A percentile compares a stretch with the other conserved stretches of the same genome.
Evolutionary conservation across 2,329 filamentous ascomycete genomes (phyloP).

Genomic region (Helotiales sp.): DNA sequence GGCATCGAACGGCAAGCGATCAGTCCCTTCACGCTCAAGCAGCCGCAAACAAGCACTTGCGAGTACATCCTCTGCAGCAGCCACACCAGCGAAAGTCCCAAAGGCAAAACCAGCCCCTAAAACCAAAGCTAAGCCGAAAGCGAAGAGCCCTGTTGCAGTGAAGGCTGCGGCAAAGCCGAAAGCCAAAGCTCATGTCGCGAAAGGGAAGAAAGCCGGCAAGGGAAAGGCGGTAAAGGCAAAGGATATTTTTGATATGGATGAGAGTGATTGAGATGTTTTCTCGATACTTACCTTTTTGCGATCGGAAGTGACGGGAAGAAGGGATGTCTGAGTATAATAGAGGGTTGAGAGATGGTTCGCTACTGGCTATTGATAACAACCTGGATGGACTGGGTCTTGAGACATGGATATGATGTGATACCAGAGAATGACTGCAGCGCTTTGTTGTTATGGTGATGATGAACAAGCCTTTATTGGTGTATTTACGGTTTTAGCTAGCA

Average conservation of each 20-base stretch:
- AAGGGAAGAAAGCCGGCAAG: constrained; percentile 14
- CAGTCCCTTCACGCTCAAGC: constrained; percentile 10
- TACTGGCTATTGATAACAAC: constrained; percentile 2
- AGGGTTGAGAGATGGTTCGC: not conserved
- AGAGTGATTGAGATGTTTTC: not conserved
- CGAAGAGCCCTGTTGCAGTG: constrained; percentile 4
- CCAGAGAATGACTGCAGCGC: constrained; percentile 1
- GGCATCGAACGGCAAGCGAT: constrained; percentile 21
- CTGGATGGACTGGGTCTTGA: constrained; percentile 4
- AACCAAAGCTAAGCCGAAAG: constrained; percentile 20
- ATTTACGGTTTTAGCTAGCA: not conserved
- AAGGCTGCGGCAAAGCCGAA: constrained; percentile 19
- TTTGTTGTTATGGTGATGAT: not conserved
- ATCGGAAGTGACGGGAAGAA: not conserved
- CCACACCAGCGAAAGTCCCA: constrained; percentile 6
- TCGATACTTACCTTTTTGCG: not conserved
- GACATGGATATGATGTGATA: constrained; percentile 10
- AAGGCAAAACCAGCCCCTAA: too few relatives aligned
- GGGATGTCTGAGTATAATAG: constrained; percentile 6
- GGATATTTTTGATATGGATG: constrained; percentile 11
- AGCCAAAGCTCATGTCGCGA: not conserved
- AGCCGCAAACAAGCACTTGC: constrained; percentile 13
- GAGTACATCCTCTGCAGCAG: constrained; percentile 10
- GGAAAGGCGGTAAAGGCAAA: not conserved
- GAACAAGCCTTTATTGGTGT: not conserved